Percentiles rank a stretch among this genome's conserved stretches.
Conservation (phyloP, 2,329 filamentous ascomycete species). For the Alternaria postmessia region DNA sequence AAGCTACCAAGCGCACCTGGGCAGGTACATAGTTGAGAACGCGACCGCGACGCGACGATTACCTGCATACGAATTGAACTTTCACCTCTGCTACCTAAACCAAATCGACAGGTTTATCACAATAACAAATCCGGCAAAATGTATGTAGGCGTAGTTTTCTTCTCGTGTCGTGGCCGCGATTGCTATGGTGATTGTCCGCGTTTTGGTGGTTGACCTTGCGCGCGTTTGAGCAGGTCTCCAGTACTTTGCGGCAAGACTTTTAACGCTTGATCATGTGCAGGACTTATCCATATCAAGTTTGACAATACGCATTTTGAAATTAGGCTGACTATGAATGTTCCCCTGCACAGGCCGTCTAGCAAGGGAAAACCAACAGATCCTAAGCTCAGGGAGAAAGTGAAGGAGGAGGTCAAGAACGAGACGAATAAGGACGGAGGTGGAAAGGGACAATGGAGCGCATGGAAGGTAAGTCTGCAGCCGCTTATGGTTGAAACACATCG, state of each 20-base stretch:
- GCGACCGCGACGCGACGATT: conserved; percentile 7
- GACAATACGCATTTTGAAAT: neutral
- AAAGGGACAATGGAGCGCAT: conserved; percentile 58
- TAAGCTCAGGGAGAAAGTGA: conserved; percentile 55
- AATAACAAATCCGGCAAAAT: neutral
- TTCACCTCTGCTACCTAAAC: neutral
- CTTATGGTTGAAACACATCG: neutral
- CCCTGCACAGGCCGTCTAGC: conserved; percentile 43
- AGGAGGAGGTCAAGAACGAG: conserved; percentile 57
- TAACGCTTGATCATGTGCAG: neutral
- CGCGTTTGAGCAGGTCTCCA: neutral
- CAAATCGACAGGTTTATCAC: neutral
- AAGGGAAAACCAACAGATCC: conserved; percentile 58
- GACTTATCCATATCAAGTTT: neutral
- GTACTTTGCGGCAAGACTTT: neutral
- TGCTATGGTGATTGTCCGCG: neutral
- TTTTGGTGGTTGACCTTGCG: neutral
- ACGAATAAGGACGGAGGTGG: conserved; percentile 57
- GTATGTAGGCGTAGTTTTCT: neutral
- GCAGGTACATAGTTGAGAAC: conserved; percentile 2
- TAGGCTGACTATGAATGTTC: neutral
- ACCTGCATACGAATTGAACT: neutral
- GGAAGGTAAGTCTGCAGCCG: conserved; percentile 49
- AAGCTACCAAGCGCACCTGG: neutral
- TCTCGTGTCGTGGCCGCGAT: neutral